Evolutionary conservation across 1,139 yeast genomes (phyloP), one percentile per base, ranked within the genome.

Genomic region (Debaryomyces subglobosus): DNA sequence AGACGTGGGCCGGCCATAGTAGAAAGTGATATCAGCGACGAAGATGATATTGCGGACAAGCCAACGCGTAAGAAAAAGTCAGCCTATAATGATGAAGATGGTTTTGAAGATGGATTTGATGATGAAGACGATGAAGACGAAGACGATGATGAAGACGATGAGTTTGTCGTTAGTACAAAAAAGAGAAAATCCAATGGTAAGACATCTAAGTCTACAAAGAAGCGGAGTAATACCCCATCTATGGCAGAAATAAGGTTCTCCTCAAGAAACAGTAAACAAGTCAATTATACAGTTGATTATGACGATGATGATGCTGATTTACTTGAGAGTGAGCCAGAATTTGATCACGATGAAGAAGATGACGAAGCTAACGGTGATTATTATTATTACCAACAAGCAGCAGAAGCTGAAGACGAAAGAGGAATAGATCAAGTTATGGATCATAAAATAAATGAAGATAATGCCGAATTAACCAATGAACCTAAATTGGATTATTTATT

Each of bases 261-360:
- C 9, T 78, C 92, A 2, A 78, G 97, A 62, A 88, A 88, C 55
- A 81, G 73, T 57, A 82, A 77, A 56, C 78, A 78, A 35, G 84
- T 92, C 44, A 90, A 92, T 64, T 90, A 91, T 64, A 84, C 81
- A 36, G 82, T 89, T 36, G 96, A 89, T 53, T 77, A 78, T 37
- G 87, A 84, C 36, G 87, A 84, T 8, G 86, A 87, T 57, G 88
- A 85, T 50, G 85, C 77, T 15, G 83, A 78, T 57, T 77, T 85
- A 45, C 64, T 85, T 35, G 83, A 74, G 52, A 76, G 84, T 48
- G 89, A 79, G 34, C 82, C 71, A 12, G 82, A 74, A 42, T 74
- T 40, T 20, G 43, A 40, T 30, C 35, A 69, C 23, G 76, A 68
- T 38, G 74, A 72, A 39, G 66, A 58, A 4, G 68, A 58, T 16